These are phyloP conservation scores for Ophiostoma triangulosporum DNA, from an alignment of 2,329 filamentous ascomycete genomes.

Conservation along the genomic window DNA sequence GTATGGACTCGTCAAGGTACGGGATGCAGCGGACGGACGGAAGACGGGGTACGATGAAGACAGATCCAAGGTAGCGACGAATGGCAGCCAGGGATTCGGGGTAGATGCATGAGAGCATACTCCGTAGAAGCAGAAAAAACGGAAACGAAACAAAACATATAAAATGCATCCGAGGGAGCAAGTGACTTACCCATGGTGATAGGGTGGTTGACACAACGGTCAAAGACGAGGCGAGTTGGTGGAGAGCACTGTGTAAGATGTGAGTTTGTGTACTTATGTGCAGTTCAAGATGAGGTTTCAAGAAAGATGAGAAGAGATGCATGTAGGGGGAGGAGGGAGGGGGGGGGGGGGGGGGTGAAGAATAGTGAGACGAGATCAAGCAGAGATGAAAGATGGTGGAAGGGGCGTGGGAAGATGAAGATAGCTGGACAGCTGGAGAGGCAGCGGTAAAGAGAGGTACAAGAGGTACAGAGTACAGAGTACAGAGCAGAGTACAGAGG, in stretches of 20 bases:
- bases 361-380: not conserved
- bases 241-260: not conserved
- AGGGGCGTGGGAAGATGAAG: not conserved
- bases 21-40: too few species aligned
- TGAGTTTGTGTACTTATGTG: not conserved
- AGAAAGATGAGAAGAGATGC: not conserved
- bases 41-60: too few species aligned
- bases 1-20: too few species aligned
- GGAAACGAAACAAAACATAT: not conserved
- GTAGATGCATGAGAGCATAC: not conserved
- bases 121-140: not conserved
- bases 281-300: not conserved
- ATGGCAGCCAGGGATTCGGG: too few species aligned
- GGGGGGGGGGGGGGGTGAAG: not conserved
- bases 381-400: not conserved
- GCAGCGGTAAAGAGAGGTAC: too few species aligned
- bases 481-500: not conserved
- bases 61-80: too few species aligned
- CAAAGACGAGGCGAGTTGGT: not conserved
- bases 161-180: not conserved
- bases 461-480: not conserved
- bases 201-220: not conserved
- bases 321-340: not conserved
- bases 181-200: conserved; percentile 11
- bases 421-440: not conserved